Conservation (phyloP, 2,329 filamentous ascomycete species). For the Verticillium nubilum region DNA sequence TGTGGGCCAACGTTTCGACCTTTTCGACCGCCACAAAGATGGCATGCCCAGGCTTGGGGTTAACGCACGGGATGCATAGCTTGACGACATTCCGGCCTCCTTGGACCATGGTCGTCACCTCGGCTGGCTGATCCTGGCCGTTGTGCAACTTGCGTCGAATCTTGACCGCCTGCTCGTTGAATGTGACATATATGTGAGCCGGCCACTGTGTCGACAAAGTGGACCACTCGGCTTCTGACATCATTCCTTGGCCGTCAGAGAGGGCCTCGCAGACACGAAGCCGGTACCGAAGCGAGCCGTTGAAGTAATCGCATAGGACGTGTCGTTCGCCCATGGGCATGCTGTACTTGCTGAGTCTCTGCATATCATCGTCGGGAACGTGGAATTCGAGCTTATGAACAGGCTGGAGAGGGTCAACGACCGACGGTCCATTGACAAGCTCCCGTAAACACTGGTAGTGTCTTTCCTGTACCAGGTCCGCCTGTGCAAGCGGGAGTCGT, state of each 20-base stretch:
- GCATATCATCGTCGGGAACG: constrained; percentile 29
- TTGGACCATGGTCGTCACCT: constrained; percentile 59
- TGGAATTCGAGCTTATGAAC: constrained; percentile 42
- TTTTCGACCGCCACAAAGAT: constrained; percentile 67
- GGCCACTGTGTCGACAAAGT: constrained; percentile 66
- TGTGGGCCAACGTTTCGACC: constrained; percentile 50
- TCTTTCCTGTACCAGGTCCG: constrained; percentile 19
- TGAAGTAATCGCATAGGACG: constrained; percentile 32
- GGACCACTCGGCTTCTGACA: constrained; percentile 53
- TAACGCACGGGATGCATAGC: constrained; percentile 35
- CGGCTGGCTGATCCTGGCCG: constrained; percentile 69
- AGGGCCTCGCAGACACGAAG: constrained; percentile 54
- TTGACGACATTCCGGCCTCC: constrained; percentile 58
- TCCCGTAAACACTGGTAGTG: constrained; percentile 54
- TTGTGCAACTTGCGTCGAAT: constrained; percentile 65
- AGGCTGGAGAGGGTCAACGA: constrained; percentile 23
- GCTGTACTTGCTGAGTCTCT: constrained; percentile 14
- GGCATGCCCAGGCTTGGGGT: constrained; percentile 19
- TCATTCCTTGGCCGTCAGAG: constrained; percentile 12
- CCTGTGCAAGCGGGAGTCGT: neutral
- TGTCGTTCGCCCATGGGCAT: constrained; percentile 21
- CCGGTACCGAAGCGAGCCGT: constrained; percentile 58
- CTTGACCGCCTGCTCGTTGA: constrained; percentile 57
- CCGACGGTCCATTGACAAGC: constrained; percentile 42
- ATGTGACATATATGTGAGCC: constrained; percentile 57